Base-by-base conservation (phyloP, 2,329 filamentous ascomycete species). In the Curvularia sp. region DNA sequence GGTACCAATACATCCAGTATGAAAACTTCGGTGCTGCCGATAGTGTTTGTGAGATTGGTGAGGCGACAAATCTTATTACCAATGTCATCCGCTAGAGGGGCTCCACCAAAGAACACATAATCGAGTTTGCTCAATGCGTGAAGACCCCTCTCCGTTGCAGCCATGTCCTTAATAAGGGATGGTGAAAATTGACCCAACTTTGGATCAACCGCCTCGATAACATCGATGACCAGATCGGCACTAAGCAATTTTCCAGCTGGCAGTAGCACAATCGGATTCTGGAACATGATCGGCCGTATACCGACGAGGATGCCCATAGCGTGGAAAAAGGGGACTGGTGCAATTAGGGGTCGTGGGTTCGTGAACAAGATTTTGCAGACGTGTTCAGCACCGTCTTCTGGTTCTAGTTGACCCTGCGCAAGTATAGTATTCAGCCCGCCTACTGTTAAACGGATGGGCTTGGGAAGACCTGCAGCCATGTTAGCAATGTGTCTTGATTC, bases 11-110 rank as follows among this genome's bases (percentile, higher is more conserved):
- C 46, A 18, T 26, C 5, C 22, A 48, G 26, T 1, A 57, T 8
- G 5, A 47, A 20, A 18, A 42, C 55, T 41, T 57, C 55, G 7
- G 49, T 57, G 8, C 55, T 57, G 8, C 49, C 49, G 28, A 53
- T 35, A n/a, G 18, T 10, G 1, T 43, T 31, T 4, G 15, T 31
- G 2, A 48, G 35, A 2, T 43, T 53, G 3, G 49, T 57, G 6
- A 48, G 42, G 2, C 28, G 42, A 48, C 42, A 42, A 30, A 57
- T 48, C 35, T 35, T 57, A 12, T 57, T 10, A 7, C 49, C 48
- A 41, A 18, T 13, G 2, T 41, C 42, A 2, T 28, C 6, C n/a
- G 43, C 49, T 5, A 57, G 49, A 41, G 49, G 49, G 10, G 49
- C 43, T 5, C 49, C 49, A 6, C 43, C 43, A 22, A 48, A 57